A percentile compares a stretch with the other conserved stretches of the same genome.
phyloP scores from a whole-genome alignment of 768 basidiomycete genomes.

The Russula ochroleuca region DNA sequence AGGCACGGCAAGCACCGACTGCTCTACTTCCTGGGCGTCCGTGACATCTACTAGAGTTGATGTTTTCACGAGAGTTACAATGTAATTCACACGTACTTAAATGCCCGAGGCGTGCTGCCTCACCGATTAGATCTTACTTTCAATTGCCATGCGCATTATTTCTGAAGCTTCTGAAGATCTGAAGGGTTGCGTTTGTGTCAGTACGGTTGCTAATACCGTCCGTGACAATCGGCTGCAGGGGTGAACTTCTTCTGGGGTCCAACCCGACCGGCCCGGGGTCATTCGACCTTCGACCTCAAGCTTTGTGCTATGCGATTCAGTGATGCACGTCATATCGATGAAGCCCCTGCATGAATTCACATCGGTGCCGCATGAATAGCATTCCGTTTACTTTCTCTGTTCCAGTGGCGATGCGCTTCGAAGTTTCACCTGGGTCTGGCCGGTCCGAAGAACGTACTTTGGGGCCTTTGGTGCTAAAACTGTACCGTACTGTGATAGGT shows the following conservation, averaged over 20 bases:
- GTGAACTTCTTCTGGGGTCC: neutral
- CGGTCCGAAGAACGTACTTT: constrained; percentile 1
- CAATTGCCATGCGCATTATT: neutral
- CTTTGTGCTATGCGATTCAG: neutral
- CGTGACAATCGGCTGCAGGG: neutral
- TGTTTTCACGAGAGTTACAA: neutral
- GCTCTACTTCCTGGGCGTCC: neutral
- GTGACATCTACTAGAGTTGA: neutral
- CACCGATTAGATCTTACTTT: neutral
- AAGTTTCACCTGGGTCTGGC: neutral
- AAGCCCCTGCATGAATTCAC: neutral
- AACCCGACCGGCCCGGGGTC: too few relatives aligned
- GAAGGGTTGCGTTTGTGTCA: neutral
- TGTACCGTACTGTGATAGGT: constrained; percentile 1
- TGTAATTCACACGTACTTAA: neutral
- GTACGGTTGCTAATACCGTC: too few relatives aligned
- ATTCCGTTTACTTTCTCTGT: neutral
- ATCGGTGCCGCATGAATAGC: neutral
- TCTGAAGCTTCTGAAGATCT: too few relatives aligned
- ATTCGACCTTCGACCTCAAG: neutral
- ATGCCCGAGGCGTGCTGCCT: neutral
- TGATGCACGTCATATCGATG: neutral
- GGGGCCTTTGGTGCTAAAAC: neutral
- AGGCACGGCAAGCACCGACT: neutral
- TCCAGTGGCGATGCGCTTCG: neutral